Conservation (phyloP, 805 yeast species). For the Lachancea meyersii region DNA sequence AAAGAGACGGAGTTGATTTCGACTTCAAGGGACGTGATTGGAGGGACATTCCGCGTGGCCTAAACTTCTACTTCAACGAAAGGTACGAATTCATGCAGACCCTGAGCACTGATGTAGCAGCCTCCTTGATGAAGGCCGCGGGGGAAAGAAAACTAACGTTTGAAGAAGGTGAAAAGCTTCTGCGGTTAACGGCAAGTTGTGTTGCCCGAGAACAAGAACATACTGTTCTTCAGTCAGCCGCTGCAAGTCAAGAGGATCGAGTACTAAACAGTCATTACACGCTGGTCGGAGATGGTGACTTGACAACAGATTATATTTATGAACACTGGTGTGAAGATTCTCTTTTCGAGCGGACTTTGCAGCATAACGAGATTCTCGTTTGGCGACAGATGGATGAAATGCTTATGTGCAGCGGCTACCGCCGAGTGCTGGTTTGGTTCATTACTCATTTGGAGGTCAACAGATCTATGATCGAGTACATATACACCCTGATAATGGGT, state of each 20-base stretch:
- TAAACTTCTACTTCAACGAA: slow-evolving; percentile 37
- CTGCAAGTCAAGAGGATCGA: not conserved
- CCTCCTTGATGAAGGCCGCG: slow-evolving; percentile 17
- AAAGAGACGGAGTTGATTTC: slow-evolving; percentile 37
- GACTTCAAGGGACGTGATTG: slow-evolving; percentile 62
- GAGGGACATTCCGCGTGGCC: slow-evolving; percentile 64
- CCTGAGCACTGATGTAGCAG: slow-evolving; percentile 13
- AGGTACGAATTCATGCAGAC: slow-evolving; percentile 18
- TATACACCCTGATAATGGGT: slow-evolving; percentile 54
- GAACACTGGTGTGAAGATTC: slow-evolving; percentile 38
- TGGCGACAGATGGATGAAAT: slow-evolving; percentile 61
- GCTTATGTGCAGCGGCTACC: slow-evolving; percentile 59
- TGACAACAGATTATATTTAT: slow-evolving; percentile 48
- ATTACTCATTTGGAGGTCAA: slow-evolving; percentile 56
- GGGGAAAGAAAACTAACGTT: slow-evolving; percentile 14
- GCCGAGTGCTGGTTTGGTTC: slow-evolving; percentile 62
- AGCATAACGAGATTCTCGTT: slow-evolving; percentile 46
- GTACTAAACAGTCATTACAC: slow-evolving; percentile 3
- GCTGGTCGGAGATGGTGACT: slow-evolving; percentile 21
- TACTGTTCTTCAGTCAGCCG: slow-evolving; percentile 19
- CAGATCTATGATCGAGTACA: slow-evolving; percentile 52
- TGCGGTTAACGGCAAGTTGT: slow-evolving; percentile 46
- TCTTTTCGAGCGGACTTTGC: slow-evolving; percentile 48
- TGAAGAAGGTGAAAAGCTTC: slow-evolving; percentile 15
- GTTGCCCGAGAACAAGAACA: slow-evolving; percentile 40